Conservation (phyloP, 2,329 filamentous ascomycete species). For the Sclerotinia spermophila region DNA sequence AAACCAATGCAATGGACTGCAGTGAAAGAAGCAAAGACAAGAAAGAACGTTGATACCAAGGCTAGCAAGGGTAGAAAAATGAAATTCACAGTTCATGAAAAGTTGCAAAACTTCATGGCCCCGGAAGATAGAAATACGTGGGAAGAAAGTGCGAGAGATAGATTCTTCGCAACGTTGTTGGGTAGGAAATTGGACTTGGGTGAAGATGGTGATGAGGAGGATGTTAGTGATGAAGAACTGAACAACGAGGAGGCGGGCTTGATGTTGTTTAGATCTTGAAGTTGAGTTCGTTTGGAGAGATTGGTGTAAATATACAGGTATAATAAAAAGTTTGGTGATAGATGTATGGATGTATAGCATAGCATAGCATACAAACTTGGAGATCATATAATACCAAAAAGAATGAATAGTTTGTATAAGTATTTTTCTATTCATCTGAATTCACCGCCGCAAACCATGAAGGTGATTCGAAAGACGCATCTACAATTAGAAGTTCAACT, state of each 20-base stretch:
- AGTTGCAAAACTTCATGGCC: conserved; percentile 97
- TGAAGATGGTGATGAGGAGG: conserved; percentile 53
- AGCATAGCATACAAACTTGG: background rate
- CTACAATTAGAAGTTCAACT: background rate
- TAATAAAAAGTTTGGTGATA: background rate
- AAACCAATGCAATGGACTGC: conserved; percentile 56
- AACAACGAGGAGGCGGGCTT: conserved; percentile 36
- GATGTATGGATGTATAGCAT: background rate
- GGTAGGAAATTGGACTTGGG: conserved; percentile 65
- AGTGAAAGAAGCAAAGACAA: conserved; percentile 72
- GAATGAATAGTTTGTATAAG: background rate
- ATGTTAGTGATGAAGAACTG: conserved; percentile 44
- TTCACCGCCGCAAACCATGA: background rate
- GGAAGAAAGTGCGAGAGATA: conserved; percentile 75
- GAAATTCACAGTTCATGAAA: conserved; percentile 92
- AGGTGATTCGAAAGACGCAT: background rate
- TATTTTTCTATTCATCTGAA: no score
- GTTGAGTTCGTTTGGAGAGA: background rate
- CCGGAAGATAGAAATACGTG: conserved; percentile 77
- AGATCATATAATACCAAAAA: background rate
- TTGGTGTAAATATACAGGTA: background rate
- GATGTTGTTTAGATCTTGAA: conserved; percentile 36
- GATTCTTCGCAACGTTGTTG: conserved; percentile 71
- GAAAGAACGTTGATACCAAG: conserved; percentile 84
- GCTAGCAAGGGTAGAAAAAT: conserved; percentile 94